Percentiles rank a stretch among this genome's conserved stretches.
Conservation (phyloP, 495 filamentous ascomycete species). For the Schizothecium vesticola region DNA sequence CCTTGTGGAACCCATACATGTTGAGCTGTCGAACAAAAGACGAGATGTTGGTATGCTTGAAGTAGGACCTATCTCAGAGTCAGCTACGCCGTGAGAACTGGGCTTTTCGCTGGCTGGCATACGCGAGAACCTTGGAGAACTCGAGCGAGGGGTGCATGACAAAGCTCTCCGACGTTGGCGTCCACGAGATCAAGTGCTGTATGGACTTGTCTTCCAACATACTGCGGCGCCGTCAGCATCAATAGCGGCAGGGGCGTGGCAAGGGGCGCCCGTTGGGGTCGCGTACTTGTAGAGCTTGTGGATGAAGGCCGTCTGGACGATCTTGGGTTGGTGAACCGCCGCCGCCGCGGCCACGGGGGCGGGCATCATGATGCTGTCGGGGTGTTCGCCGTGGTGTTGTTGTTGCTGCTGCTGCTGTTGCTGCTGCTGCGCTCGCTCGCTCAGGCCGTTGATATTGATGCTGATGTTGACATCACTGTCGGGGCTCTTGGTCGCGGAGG, state of each 20-base stretch:
- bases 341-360: slow-evolving; percentile 62
- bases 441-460: slow-evolving; percentile 32
- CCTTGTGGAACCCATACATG: slow-evolving; percentile 99
- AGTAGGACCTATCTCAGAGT: slow-evolving; percentile 65
- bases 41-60: slow-evolving; percentile 98
- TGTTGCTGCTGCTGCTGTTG: slow-evolving; percentile 24
- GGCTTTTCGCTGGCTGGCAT: slow-evolving; percentile 32
- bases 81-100: slow-evolving; percentile 1
- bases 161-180: slow-evolving; percentile 87
- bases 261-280: slow-evolving; percentile 3
- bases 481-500: slow-evolving; percentile 41
- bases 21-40: slow-evolving; percentile 97
- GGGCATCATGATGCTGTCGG: slow-evolving; percentile 37
- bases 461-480: slow-evolving; percentile 40
- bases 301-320: slow-evolving; percentile 98
- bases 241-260: neutral
- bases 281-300: slow-evolving; percentile 98
- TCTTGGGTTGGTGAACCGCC: slow-evolving; percentile 91
- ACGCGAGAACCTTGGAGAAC: slow-evolving; percentile 98
- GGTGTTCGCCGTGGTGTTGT: slow-evolving; percentile 23
- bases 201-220: slow-evolving; percentile 95
- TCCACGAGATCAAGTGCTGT: slow-evolving; percentile 95
- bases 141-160: slow-evolving; percentile 96
- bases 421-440: slow-evolving; percentile 20
- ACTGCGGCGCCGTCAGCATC: slow-evolving; percentile 43